Evolutionary conservation across 2,329 filamentous ascomycete genomes (phyloP).

Genomic region (Fusarium austroafricanum): DNA sequence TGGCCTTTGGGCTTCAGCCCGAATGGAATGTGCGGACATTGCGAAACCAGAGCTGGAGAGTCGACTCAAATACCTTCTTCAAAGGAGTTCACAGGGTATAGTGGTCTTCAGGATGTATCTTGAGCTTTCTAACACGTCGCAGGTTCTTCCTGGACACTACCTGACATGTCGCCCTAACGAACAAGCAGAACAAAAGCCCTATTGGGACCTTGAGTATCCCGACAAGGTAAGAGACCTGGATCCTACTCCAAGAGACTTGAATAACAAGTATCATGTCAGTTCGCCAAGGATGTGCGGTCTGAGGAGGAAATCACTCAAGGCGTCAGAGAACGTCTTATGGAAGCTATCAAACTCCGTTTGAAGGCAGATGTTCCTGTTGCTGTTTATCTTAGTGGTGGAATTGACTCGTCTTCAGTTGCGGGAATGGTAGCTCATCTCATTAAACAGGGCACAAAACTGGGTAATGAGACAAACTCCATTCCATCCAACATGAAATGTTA

Average conservation of each 20-base stretch:
- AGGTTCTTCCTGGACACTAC: slow-evolving; percentile 7
- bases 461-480: not conserved
- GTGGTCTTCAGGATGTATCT: rapidly evolving
- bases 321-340: not conserved
- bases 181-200: not conserved
- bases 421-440: slow-evolving; percentile 9
- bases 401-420: not conserved
- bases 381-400: slow-evolving; percentile 4
- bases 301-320: not conserved
- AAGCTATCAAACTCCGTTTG: not conserved
- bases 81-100: not conserved
- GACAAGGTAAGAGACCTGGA: not conserved
- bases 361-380: slow-evolving; percentile 11
- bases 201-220: slow-evolving; percentile 8
- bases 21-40: slow-evolving; percentile 1
- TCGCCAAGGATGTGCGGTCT: not conserved
- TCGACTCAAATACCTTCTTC: not conserved
- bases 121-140: no score
- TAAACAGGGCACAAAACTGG: slow-evolving; percentile 1
- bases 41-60: slow-evolving; percentile 3
- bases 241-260: not conserved
- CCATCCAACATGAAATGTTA: slow-evolving; percentile 8
- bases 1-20: not conserved
- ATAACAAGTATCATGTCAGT: not conserved
- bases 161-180: not conserved